These are phyloP conservation scores for Chrysoporthe austroafricana DNA, from an alignment of 2,329 filamentous ascomycete genomes.

Conservation along the genomic window DNA sequence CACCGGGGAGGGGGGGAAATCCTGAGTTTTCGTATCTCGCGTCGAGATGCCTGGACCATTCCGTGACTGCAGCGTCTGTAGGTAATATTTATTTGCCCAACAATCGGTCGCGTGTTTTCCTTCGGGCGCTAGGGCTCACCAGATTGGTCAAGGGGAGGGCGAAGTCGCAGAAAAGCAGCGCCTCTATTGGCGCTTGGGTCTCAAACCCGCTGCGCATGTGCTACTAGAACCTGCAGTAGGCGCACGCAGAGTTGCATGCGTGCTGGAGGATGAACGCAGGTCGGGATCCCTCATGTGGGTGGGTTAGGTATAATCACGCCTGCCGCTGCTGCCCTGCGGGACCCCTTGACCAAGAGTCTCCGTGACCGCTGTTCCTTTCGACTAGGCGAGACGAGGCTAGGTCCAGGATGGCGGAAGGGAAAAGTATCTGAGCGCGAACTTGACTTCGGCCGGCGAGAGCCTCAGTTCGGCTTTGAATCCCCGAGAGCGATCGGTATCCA, in stretches of 20 bases:
- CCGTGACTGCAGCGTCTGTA: slow-evolving; percentile 11
- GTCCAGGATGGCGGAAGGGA: slow-evolving; percentile 20
- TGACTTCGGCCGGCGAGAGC: not conserved
- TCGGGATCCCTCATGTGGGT: slow-evolving; percentile 19
- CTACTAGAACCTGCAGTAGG: slow-evolving; percentile 20
- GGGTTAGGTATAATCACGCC: slow-evolving; percentile 24
- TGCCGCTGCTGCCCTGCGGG: slow-evolving; percentile 17
- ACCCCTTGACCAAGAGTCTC: slow-evolving; percentile 25
- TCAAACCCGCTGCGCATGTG: slow-evolving; percentile 17
- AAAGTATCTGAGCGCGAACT: slow-evolving; percentile 3
- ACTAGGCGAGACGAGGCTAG: slow-evolving; percentile 5
- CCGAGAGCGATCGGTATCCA: not conserved
- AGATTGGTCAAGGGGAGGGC: slow-evolving; percentile 10
- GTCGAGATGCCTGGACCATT: slow-evolving; percentile 13
- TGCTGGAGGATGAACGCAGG: slow-evolving; percentile 19
- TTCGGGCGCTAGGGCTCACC: not conserved
- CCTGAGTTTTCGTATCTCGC: slow-evolving; percentile 13
- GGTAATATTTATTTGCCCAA: slow-evolving; percentile 7
- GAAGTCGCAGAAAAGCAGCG: slow-evolving; percentile 19
- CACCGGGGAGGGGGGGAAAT: slow-evolving; percentile 8
- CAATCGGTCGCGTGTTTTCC: slow-evolving; percentile 3
- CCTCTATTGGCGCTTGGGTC: slow-evolving; percentile 25
- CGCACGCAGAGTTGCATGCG: slow-evolving; percentile 18
- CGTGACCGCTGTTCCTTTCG: slow-evolving; percentile 24
- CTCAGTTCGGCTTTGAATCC: not conserved